A percentile compares a stretch with the other conserved stretches of the same genome.
Evolutionary conservation across 2,329 filamentous ascomycete genomes (phyloP).

Genomic region (Aureobasidium sp.): DNA sequence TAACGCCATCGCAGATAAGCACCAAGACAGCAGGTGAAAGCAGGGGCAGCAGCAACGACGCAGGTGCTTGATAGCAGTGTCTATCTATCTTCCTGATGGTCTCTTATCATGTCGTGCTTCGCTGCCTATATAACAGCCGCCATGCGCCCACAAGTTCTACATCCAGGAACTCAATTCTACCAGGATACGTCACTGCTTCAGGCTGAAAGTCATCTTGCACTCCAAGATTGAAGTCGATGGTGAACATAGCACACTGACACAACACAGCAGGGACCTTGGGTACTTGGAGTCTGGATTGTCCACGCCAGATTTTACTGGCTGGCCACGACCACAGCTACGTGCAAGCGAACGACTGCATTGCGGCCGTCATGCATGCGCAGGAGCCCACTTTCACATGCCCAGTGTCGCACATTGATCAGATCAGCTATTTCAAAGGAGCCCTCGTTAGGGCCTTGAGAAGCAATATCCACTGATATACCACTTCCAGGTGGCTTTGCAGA

Average conservation of each 20-base stretch:
- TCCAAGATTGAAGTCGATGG: background rate
- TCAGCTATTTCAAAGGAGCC: background rate
- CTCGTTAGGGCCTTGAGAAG: background rate
- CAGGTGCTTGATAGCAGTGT: background rate
- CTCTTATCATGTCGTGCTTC: constrained; percentile 3
- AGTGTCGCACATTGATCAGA: background rate
- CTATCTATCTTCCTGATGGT: background rate
- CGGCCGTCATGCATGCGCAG: background rate
- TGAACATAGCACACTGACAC: background rate
- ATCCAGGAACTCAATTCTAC: background rate
- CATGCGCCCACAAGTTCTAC: background rate
- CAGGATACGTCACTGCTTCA: background rate
- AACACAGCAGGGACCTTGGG: background rate
- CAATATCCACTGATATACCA: background rate
- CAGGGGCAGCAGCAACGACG: background rate
- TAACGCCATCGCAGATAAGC: constrained; percentile 12
- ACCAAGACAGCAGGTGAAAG: background rate
- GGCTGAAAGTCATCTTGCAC: background rate
- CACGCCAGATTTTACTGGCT: background rate
- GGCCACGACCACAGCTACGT: background rate
- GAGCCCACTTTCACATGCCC: constrained; percentile 3
- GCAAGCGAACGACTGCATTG: constrained; percentile 3
- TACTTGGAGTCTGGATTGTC: background rate
- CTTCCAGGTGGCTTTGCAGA: background rate
- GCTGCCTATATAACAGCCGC: background rate